Evolutionary conservation across 768 basidiomycete species (phyloP), one percentile per base, ranked within the genome.

Genomic region (Tylopilus felleus): DNA sequence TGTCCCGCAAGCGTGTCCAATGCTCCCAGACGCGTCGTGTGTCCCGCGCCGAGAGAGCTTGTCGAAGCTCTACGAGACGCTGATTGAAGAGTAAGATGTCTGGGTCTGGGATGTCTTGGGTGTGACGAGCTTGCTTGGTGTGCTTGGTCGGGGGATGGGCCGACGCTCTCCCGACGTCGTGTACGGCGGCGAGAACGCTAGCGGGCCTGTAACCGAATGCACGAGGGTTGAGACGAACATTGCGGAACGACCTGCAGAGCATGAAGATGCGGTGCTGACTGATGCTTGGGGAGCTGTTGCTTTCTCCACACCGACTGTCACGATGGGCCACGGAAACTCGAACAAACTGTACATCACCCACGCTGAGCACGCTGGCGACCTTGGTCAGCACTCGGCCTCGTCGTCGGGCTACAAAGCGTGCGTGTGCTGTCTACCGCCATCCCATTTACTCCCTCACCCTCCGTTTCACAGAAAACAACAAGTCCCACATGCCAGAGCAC

Each of bases 271-370:
- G 22, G 38, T 52, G 51, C 19, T 47, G n/a, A 44, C 27, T 21
- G 4, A 42, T 57, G 55, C n/a, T 35, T 17, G n/a, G 19, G 27
- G 29, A 29, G 33, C 28, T 44, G 29, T 57, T 48, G 46, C 45
- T n/a, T 41, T 54, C 28, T 46, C 14, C 58, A 13, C 22, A 31
- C 28, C 13, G 27, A 8, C 16, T 41, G 12, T 29, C 55, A 49
- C 42, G 53, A 90, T 90, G 88, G 88, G 90, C 47, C 90, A 93
- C 75, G 90, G 90, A 68, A 90, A 89, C 65, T 88, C 86, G 29
- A 77, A 82, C 78, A 92, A 92, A 70, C 73, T 93, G 27, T 93
- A 93, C 67, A 88, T 94, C 66, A 94, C 91, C 4, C 90, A 93
- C 66, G 85, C 88, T 22, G 91, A 94, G 67, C 92, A 93, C 65